A percentile compares a stretch with the other conserved stretches of the same genome.
Conservation (phyloP, 805 yeast genomes). For the Vanderwaltozyma yarrowii region DNA sequence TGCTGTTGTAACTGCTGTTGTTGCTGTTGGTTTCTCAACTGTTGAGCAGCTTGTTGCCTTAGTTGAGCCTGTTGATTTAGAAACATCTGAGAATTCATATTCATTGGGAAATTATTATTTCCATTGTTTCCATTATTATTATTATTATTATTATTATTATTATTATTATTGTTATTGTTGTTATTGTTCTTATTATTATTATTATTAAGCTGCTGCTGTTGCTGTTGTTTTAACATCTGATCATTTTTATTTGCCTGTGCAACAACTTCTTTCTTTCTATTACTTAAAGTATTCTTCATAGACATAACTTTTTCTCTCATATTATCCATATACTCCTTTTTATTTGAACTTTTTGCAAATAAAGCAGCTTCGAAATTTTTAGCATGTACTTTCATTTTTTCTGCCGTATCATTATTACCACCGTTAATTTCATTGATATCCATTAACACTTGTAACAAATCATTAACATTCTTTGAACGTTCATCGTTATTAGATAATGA, state of each 20-base stretch:
- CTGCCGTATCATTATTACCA: conserved; percentile 28
- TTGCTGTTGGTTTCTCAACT: conserved; percentile 26
- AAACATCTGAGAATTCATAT: conserved; percentile 30
- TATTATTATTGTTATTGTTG: conserved; percentile 19
- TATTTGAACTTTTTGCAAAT: conserved; percentile 45
- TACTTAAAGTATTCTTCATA: conserved; percentile 28
- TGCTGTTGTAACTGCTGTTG: conserved; percentile 19
- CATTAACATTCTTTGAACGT: conserved; percentile 26
- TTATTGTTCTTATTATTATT: conserved; percentile 22
- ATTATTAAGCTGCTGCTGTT: conserved; percentile 20
- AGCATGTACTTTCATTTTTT: conserved; percentile 44
- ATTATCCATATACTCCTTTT: conserved; percentile 42
- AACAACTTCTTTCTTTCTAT: conserved; percentile 16
- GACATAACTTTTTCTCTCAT: conserved; percentile 37
- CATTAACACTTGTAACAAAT: conserved; percentile 25
- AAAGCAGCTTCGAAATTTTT: conserved; percentile 64
- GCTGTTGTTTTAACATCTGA: conserved; percentile 6
- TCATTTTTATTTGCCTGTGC: conserved; percentile 1
- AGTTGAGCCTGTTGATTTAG: conserved; percentile 42
- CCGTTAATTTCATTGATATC: conserved; percentile 30
- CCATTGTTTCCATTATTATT: conserved; percentile 18
- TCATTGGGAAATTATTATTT: conserved; percentile 16
- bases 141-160: conserved; percentile 10
- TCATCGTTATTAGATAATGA: conserved; percentile 11
- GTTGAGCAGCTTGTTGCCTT: conserved; percentile 42